Conservation (phyloP, 1,284 basidiomycete genomes). For the Ceratobasidium sp. region DNA sequence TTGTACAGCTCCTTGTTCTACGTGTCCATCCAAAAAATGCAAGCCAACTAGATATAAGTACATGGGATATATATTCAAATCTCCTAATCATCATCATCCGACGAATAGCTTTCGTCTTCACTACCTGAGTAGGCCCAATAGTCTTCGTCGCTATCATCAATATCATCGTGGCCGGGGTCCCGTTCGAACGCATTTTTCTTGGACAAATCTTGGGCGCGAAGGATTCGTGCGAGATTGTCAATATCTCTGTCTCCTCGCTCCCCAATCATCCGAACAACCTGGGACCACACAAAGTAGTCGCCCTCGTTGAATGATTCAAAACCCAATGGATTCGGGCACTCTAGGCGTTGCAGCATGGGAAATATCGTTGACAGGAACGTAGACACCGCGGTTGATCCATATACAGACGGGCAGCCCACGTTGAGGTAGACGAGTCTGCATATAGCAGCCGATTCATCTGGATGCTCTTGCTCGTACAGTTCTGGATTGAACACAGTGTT, state of each 20-base stretch:
- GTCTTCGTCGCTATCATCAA: slow-evolving; percentile 26
- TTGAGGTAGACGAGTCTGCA: slow-evolving; percentile 15
- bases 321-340: background rate
- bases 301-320: slow-evolving; percentile 3
- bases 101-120: slow-evolving; percentile 20
- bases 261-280: slow-evolving; percentile 1
- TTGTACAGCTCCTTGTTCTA: too few species aligned
- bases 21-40: too few species aligned
- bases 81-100: background rate
- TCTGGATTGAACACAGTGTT: slow-evolving; percentile 29
- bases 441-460: background rate
- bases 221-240: slow-evolving; percentile 23
- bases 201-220: slow-evolving; percentile 8
- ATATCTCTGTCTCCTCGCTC: slow-evolving; percentile 8
- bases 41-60: background rate
- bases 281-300: slow-evolving; percentile 27
- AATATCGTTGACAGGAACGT: slow-evolving; percentile 13
- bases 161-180: slow-evolving; percentile 2
- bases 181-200: slow-evolving; percentile 1
- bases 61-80: background rate
- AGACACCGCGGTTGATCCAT: slow-evolving; percentile 3
- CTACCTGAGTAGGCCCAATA: slow-evolving; percentile 35
- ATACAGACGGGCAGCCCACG: slow-evolving; percentile 14
- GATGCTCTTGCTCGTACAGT: background rate
- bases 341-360: slow-evolving; percentile 6